Evolutionary conservation across 805 yeast species (phyloP), one percentile per base, ranked within the genome.

Genomic region (Wickerhamiella kurtzmanii): DNA sequence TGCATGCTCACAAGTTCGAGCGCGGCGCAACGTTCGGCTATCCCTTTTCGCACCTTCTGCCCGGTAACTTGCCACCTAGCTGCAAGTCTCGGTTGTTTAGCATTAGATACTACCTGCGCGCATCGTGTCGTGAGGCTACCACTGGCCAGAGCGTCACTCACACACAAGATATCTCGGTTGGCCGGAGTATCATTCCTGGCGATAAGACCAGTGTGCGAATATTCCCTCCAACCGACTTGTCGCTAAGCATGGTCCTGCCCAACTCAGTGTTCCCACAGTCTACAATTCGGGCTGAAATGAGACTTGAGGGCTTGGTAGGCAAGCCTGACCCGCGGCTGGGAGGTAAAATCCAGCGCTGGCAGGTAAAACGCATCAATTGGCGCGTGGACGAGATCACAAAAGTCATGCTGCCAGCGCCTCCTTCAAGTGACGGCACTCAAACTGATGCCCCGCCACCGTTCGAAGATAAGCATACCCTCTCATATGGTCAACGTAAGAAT

Each of bases 191-290:
- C 25, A 62, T 84, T 20, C 89, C 92, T 4, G 83, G 84, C 2
- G 96, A 88, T 60, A 72, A 87, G 55, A 85, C 83, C 58, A 84
- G 95, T 1, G 66, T 86, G 36, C 74, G 99, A 50, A 84, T 92
- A 1, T 92, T 92, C 64, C 98, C 98, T 1, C 97, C 99, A 5
- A 89, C 97, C 0, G 83, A 82, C 39, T 80, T 92, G 35, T 80
- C 86, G 2, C 94, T 95, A 4, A 76, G 82, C 22, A 92, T 94
- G 6, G 82, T 80, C 15, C 68, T 92, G 44, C 98, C 98, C 2
- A 82, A 82, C 52, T 95, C 87, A 15, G 74, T 84, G 28, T 84
- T 84, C 62, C 97, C 97, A 11, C 80, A 83, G 60, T 81, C 95
- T 0, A 71, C 80, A 0, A 85, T 92, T 59, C 82, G 92, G 0